Evolutionary conservation across 2,329 filamentous ascomycete genomes (phyloP).

Genomic region (Talaromyces sp.): DNA sequence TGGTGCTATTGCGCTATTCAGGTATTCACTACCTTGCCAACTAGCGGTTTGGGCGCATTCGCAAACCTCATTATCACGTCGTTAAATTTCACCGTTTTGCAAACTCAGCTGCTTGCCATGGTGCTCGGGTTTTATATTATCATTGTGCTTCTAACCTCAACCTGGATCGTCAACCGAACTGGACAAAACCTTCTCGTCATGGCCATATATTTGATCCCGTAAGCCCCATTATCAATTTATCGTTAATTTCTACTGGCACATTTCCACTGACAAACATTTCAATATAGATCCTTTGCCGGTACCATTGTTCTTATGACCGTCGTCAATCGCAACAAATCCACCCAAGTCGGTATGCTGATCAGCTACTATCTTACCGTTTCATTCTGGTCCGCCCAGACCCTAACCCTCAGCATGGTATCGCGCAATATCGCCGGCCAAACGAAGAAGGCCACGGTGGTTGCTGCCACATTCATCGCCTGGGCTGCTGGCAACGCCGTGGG

Average conservation of each 20-base stretch:
- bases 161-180: conserved; percentile 64
- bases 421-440: conserved; percentile 69
- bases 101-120: conserved; percentile 70
- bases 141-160: conserved; percentile 60
- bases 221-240: conserved; percentile 25
- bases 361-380: conserved; percentile 72
- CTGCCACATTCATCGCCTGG: conserved; percentile 68
- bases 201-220: conserved; percentile 62
- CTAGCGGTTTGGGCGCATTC: conserved; percentile 67
- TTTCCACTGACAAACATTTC: neutral
- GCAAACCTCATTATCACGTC: conserved; percentile 68
- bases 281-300: conserved; percentile 59
- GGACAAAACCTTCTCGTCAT: conserved; percentile 66
- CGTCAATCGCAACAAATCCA: conserved; percentile 52
- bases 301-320: conserved; percentile 70
- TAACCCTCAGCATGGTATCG: conserved; percentile 63
- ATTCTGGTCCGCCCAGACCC: conserved; percentile 70
- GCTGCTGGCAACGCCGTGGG: conserved; percentile 63
- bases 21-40: conserved; percentile 69
- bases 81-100: conserved; percentile 61
- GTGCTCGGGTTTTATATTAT: conserved; percentile 72
- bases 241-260: neutral
- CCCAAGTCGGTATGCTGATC: conserved; percentile 64
- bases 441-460: conserved; percentile 65
- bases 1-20: conserved; percentile 63